Percentiles rank a stretch among this genome's conserved stretches.
Evolutionary conservation across 2,329 filamentous ascomycete species (phyloP).

Genomic region (Aspergillus spinulosporus): DNA sequence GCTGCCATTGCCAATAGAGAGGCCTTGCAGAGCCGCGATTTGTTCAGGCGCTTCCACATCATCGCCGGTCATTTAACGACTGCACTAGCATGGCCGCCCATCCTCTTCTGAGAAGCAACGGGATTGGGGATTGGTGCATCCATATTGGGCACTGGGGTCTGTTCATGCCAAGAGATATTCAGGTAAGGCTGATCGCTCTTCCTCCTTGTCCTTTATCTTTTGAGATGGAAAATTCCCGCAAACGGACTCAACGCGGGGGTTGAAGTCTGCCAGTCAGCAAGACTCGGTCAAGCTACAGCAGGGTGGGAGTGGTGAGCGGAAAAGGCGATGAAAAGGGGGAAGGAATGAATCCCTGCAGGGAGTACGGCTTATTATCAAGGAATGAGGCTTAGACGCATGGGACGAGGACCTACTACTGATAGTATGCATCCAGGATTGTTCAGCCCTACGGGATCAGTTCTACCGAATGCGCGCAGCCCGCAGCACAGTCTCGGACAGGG

Average conservation of each 20-base stretch:
- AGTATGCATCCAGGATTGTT: background rate
- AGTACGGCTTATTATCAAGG: background rate
- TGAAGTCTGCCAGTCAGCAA: background rate
- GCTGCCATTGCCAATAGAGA: background rate
- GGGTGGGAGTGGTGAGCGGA: background rate
- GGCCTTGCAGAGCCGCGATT: background rate
- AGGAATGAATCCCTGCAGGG: constrained; percentile 6
- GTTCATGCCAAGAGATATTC: constrained; percentile 4
- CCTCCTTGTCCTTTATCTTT: background rate
- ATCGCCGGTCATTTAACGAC: background rate
- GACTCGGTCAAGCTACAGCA: background rate
- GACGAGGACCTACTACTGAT: background rate
- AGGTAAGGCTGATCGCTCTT: background rate
- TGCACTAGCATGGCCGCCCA: background rate
- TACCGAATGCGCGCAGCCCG: background rate
- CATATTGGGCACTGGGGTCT: background rate
- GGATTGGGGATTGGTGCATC: background rate
- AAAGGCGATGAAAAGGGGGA: constrained; percentile 1
- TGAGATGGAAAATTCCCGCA: background rate
- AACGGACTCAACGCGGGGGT: background rate
- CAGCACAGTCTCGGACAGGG: background rate
- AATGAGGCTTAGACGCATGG: constrained; percentile 11
- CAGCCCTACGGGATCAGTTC: constrained; percentile 2
- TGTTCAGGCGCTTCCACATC: constrained; percentile 3
- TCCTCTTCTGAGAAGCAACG: background rate